phyloP scores from a whole-genome alignment of 163 green algal species.

The Scenedesmus sp. region DNA sequence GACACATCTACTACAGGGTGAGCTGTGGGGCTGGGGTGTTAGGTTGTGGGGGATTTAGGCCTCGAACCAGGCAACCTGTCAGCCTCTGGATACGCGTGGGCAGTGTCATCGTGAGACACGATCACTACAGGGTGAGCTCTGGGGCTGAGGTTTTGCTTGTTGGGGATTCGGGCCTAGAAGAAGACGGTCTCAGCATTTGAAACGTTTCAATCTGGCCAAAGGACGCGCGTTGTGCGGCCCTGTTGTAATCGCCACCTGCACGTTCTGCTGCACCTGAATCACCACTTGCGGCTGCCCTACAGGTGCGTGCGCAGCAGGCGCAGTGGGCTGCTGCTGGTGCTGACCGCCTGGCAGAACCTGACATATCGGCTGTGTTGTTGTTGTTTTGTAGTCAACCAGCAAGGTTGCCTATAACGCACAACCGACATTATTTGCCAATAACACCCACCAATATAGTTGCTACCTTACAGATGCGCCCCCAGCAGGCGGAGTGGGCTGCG shows the following conservation, averaged over 20 bases:
- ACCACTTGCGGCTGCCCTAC: neutral
- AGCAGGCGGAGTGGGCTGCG: conserved; percentile 5
- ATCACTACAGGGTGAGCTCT: too few relatives aligned
- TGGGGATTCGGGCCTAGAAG: too few relatives aligned
- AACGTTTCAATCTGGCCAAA: too few relatives aligned
- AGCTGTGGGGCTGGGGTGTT: neutral
- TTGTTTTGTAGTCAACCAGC: too few relatives aligned
- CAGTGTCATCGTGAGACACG: too few relatives aligned
- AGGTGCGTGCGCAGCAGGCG: neutral
- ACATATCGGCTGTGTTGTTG: neutral
- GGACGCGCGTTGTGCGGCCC: too few relatives aligned
- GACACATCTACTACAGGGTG: conserved; percentile 78
- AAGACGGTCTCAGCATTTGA: too few relatives aligned
- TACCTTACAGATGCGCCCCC: neutral
- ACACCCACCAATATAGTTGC: neutral
- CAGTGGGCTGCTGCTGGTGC: neutral
- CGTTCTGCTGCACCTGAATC: neutral
- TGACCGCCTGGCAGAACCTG: neutral
- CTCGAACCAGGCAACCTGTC: too few relatives aligned
- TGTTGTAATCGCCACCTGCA: neutral
- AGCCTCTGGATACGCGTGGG: too few relatives aligned
- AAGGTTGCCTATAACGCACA: too few relatives aligned
- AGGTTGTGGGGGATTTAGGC: too few relatives aligned
- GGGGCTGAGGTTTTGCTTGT: neutral
- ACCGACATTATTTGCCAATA: too few relatives aligned